Percentiles rank a stretch among this genome's conserved stretches.
Evolutionary conservation across 176 grass and related monocot genomes (phyloP).

Genomic region (Puccinellia tenuiflora): DNA sequence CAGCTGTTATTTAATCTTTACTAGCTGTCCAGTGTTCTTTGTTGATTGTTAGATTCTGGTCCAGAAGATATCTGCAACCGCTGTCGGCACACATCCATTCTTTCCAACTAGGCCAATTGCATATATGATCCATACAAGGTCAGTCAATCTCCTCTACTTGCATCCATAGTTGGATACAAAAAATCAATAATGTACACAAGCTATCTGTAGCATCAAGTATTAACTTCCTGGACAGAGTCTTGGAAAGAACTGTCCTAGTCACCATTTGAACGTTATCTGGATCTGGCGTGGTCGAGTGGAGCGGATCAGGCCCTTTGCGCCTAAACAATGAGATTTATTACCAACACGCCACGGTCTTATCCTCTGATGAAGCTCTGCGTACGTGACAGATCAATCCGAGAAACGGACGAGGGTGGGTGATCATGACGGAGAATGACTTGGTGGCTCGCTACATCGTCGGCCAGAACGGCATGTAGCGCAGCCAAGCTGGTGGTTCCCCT

Average conservation of each 20-base stretch:
- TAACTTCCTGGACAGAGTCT: neutral
- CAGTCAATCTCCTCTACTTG: neutral
- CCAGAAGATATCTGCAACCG: neutral
- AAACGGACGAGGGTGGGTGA: neutral
- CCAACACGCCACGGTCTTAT: neutral
- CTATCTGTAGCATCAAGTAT: neutral
- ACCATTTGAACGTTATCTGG: neutral
- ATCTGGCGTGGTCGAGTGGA: neutral
- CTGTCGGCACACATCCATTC: neutral
- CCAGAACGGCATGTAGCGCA: slow-evolving; percentile 52
- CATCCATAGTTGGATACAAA: neutral
- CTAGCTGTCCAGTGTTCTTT: neutral
- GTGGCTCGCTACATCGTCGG: slow-evolving; percentile 24
- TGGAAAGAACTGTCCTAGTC: neutral
- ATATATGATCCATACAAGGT: neutral
- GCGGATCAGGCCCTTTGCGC: neutral
- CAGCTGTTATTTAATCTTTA: neutral
- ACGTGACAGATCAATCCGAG: neutral
- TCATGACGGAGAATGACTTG: neutral
- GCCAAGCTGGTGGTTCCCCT: slow-evolving; percentile 21
- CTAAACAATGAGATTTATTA: neutral
- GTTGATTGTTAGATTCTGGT: neutral
- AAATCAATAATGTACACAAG: neutral
- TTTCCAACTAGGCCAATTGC: neutral
- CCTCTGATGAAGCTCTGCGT: neutral